A percentile compares a stretch with the other conserved stretches of the same genome.
Conservation (phyloP, 805 yeast species). For the Wickerhamiella alocasiicola region DNA sequence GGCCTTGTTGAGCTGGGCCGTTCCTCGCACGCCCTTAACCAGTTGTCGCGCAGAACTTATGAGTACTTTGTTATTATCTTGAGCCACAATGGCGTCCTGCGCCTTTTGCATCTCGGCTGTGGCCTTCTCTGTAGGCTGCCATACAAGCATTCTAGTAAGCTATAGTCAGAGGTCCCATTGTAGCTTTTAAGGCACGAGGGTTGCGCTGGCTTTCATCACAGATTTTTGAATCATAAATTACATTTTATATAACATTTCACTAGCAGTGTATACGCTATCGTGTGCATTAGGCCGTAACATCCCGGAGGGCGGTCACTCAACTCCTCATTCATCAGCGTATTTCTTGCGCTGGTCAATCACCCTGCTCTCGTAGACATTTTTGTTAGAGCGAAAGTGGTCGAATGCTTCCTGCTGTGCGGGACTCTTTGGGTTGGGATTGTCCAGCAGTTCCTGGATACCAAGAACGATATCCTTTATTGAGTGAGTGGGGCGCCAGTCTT, state of each 20-base stretch:
- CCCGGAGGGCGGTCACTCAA: background rate
- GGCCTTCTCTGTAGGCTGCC: constrained; percentile 8
- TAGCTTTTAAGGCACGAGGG: too few relatives aligned
- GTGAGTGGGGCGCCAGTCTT: constrained; percentile 97
- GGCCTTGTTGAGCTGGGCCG: background rate
- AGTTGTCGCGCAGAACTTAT: background rate
- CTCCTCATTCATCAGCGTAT: constrained; percentile 30
- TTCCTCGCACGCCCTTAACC: background rate
- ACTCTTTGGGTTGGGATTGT: constrained; percentile 83
- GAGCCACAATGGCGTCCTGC: constrained; percentile 2
- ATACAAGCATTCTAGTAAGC: background rate
- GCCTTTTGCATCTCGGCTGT: constrained; percentile 4
- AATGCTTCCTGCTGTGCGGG: constrained; percentile 98
- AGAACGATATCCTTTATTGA: constrained; percentile 77
- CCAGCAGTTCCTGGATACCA: constrained; percentile 85
- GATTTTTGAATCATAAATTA: too few relatives aligned
- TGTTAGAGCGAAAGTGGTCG: constrained; percentile 45
- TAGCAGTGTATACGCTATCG: too few relatives aligned
- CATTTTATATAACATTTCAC: too few relatives aligned
- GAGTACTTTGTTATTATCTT: constrained; percentile 1
- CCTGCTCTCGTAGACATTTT: constrained; percentile 53
- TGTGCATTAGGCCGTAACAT: too few relatives aligned
- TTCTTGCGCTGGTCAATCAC: constrained; percentile 70
- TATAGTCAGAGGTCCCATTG: too few relatives aligned
- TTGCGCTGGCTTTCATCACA: too few relatives aligned